Conservation (phyloP, 2,329 filamentous ascomycete species). For the Magnaporthiopsis rhizophila region DNA sequence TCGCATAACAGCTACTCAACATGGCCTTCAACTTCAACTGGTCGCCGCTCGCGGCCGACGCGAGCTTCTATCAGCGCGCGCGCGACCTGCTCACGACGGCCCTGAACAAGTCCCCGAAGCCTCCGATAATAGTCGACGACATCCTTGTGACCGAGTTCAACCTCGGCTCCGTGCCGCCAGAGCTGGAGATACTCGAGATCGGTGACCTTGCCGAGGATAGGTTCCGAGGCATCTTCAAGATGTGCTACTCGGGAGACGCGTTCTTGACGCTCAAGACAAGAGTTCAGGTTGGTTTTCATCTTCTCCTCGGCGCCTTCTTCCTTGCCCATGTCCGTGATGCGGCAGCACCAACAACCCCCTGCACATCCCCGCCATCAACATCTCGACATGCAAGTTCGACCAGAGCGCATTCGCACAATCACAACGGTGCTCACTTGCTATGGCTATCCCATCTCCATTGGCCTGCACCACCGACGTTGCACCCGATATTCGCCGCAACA, state of each 20-base stretch:
- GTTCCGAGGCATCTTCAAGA: slow-evolving; percentile 98
- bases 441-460: neutral
- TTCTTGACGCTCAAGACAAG: slow-evolving; percentile 91
- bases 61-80: slow-evolving; percentile 79
- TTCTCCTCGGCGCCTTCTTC: slow-evolving; percentile 12
- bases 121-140: slow-evolving; percentile 98
- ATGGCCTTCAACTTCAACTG: slow-evolving; percentile 99
- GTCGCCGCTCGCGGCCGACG: slow-evolving; percentile 96
- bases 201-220: slow-evolving; percentile 94
- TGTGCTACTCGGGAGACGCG: slow-evolving; percentile 94
- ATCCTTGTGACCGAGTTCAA: slow-evolving; percentile 98
- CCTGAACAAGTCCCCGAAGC: slow-evolving; percentile 95
- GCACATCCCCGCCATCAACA: slow-evolving; percentile 1
- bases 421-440: neutral
- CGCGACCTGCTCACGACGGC: slow-evolving; percentile 91
- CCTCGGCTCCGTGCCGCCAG: slow-evolving; percentile 85
- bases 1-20: slow-evolving; percentile 34
- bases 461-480: neutral
- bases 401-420: neutral
- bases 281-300: slow-evolving; percentile 66
- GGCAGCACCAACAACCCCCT: neutral
- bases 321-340: neutral
- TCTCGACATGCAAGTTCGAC: neutral
- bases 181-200: slow-evolving; percentile 95
- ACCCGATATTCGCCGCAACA: neutral